Percentiles rank a stretch among this genome's conserved stretches.
phyloP scores from a whole-genome alignment of 495 filamentous ascomycete species.

The Xylaria acuta region DNA sequence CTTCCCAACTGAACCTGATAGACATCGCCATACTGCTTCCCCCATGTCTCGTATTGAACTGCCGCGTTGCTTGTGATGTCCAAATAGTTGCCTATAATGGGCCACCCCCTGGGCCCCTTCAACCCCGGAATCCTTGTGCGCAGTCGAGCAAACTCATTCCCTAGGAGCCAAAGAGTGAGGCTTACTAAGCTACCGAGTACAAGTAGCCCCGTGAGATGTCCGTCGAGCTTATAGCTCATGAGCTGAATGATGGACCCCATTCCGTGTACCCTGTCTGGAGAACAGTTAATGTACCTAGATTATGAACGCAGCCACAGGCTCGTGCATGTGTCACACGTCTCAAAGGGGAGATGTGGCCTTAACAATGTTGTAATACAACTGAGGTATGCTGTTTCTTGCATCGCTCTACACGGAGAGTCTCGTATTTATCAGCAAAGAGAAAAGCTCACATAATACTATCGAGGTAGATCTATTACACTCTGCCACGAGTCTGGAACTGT shows the following conservation, averaged over 20 bases:
- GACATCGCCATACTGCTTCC: slow-evolving; percentile 62
- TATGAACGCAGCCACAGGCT: too few species aligned
- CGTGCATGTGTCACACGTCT: not conserved
- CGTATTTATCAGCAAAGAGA: not conserved
- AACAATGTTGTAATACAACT: not conserved
- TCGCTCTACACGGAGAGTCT: not conserved
- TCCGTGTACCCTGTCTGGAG: not conserved
- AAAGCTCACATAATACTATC: not conserved
- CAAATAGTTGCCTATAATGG: slow-evolving; percentile 67
- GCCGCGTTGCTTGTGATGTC: slow-evolving; percentile 66
- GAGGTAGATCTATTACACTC: not conserved
- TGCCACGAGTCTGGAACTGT: not conserved
- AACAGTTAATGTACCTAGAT: too few species aligned
- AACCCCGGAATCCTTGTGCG: slow-evolving; percentile 58
- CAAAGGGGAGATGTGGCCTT: not conserved
- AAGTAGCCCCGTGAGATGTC: slow-evolving; percentile 13
- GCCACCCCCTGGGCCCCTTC: slow-evolving; percentile 61
- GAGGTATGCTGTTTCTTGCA: not conserved
- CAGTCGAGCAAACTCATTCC: slow-evolving; percentile 60
- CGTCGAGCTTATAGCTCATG: slow-evolving; percentile 11
- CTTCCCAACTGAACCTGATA: slow-evolving; percentile 72
- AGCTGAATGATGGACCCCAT: slow-evolving; percentile 31
- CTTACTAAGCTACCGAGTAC: slow-evolving; percentile 24
- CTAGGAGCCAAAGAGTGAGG: slow-evolving; percentile 49
- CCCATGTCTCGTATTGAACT: slow-evolving; percentile 66